Conservation (phyloP, 2,329 filamentous ascomycete genomes). For the Diaporthe longicolla region DNA sequence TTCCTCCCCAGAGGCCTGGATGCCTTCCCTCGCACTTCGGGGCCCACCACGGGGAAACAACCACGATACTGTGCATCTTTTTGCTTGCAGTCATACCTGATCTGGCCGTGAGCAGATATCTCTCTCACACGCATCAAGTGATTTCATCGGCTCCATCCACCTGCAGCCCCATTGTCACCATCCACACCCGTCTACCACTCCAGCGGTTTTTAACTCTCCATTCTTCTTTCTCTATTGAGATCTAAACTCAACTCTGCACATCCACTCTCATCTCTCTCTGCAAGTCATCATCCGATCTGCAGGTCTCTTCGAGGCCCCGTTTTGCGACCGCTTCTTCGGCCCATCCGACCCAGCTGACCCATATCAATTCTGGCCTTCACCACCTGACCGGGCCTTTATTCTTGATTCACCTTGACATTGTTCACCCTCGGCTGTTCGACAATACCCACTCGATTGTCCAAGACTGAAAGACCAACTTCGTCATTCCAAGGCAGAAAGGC, state of each 20-base stretch:
- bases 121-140: slow-evolving; percentile 1
- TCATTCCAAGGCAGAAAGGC: slow-evolving; percentile 25
- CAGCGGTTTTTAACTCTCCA: slow-evolving; percentile 29
- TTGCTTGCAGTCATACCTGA: neutral
- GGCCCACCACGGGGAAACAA: slow-evolving; percentile 25
- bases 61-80: slow-evolving; percentile 21
- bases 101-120: slow-evolving; percentile 9
- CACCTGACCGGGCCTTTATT: slow-evolving; percentile 8
- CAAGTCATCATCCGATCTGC: slow-evolving; percentile 36
- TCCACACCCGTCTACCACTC: slow-evolving; percentile 10
- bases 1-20: slow-evolving; percentile 24
- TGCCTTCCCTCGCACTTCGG: slow-evolving; percentile 24
- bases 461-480: neutral
- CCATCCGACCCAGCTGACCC: slow-evolving; percentile 28
- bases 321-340: slow-evolving; percentile 25
- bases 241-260: neutral
- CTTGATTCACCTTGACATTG: slow-evolving; percentile 1
- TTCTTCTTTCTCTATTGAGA: slow-evolving; percentile 1
- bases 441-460: slow-evolving; percentile 16
- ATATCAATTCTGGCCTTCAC: slow-evolving; percentile 11
- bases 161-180: slow-evolving; percentile 18
- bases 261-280: slow-evolving; percentile 25
- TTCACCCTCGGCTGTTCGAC: neutral
- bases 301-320: slow-evolving; percentile 9
- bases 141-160: slow-evolving; percentile 26